These are phyloP conservation scores for Talaromyces sp. DNA, from an alignment of 2,329 filamentous ascomycete genomes.

Conservation along the genomic window DNA sequence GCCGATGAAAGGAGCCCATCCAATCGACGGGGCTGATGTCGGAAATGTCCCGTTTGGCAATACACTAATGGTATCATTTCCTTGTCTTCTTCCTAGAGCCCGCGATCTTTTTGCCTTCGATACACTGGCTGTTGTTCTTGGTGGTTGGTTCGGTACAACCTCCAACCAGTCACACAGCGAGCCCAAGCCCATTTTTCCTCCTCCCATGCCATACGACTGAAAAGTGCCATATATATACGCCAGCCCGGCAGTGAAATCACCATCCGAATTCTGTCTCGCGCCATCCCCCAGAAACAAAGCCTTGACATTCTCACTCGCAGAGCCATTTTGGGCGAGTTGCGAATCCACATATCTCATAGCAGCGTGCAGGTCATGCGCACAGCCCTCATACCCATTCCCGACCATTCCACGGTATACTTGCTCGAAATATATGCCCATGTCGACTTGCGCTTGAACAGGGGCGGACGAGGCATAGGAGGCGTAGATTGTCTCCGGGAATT, in stretches of 20 bases:
- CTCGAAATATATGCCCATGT: conserved; percentile 49
- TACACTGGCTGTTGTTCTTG: not conserved
- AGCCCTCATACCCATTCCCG: conserved; percentile 46
- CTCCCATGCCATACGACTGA: conserved; percentile 40
- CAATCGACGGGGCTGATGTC: conserved; percentile 29
- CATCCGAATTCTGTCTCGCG: conserved; percentile 41
- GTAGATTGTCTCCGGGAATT: conserved; percentile 37
- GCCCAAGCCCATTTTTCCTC: conserved; percentile 27
- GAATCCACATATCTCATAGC: conserved; percentile 46
- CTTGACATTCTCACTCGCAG: conserved; percentile 38
- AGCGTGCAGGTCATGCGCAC: conserved; percentile 44
- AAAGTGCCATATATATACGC: conserved; percentile 35
- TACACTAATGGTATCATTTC: not conserved
- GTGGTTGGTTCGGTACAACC: not conserved
- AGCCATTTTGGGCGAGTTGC: conserved; percentile 30
- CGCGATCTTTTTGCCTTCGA: not conserved
- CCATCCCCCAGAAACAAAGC: conserved; percentile 43
- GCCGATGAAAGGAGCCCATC: conserved; percentile 37
- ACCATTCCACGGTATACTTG: conserved; percentile 44
- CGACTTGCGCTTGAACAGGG: conserved; percentile 41
- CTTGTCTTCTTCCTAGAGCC: not conserved
- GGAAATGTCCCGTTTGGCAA: not conserved
- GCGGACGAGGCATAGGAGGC: conserved; percentile 38
- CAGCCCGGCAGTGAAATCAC: conserved; percentile 42
- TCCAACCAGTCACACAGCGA: conserved; percentile 44